Evolutionary conservation across 306 rosid genomes (phyloP), one percentile per base, ranked within the genome.

Genomic region (Adenanthera pavonina): DNA sequence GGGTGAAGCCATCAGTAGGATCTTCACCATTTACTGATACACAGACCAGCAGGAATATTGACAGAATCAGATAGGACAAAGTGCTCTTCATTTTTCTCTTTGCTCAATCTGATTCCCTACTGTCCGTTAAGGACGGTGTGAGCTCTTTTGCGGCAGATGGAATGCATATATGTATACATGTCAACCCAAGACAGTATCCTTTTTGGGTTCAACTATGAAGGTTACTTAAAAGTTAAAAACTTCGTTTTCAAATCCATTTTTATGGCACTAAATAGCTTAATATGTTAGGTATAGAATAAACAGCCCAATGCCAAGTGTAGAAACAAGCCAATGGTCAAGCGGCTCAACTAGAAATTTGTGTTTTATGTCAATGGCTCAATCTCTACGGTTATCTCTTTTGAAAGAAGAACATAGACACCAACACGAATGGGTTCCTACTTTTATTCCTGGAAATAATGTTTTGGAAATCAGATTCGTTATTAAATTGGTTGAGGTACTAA

Each of bases 1-100:
- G 75, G 60, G 67, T 85, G 86, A 89, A 89, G 3, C 89, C 92
- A 67, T 72, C 44, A 14, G 88, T 83, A 25, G 91, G 90, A 81
- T 89, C 88, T 60, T 69, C 77, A 36, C 51, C 79, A 54, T 52
- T 83, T 20, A 64, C 81, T 56, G 60, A 9, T 20, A 12, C 36
- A 41, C 17, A 53, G 44, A 65, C 3, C 7, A 70, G 0, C 38
- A 79, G 2, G 19, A 76, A 16, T 15, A 70, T 8, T 69, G 41
- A 75, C 14, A 76, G 43, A 64, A 76, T 71, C 54, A 74, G 47
- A 15, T 10, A 34, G 17, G 44, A 47, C 43, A 61, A 36, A 48
- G 2, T 46, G 61, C 54, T 67, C 14, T 64, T 25, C 87, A 84
- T 84, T 57, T 48, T 79, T 59, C 14, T 72, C 33, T 73, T 46